phyloP scores from a whole-genome alignment of 176 grass and related monocot genomes.

The Poa pratensis region DNA sequence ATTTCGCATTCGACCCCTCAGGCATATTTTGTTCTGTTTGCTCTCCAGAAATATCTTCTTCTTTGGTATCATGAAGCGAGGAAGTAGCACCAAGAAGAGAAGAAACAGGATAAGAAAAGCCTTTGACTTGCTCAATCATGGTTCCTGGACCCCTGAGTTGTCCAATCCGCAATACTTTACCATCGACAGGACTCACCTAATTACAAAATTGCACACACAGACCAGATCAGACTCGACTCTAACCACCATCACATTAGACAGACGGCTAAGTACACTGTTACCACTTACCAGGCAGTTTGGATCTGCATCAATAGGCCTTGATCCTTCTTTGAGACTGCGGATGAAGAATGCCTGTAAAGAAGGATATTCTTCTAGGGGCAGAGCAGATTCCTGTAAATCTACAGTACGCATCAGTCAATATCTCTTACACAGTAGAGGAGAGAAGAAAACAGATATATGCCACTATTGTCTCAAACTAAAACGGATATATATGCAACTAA shows the following conservation, averaged over 20 bases:
- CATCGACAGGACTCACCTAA: constrained; percentile 89
- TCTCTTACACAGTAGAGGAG: not conserved
- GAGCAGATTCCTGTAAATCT: constrained; percentile 82
- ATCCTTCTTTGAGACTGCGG: constrained; percentile 77
- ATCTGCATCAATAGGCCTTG: constrained; percentile 67
- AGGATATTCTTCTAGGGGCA: constrained; percentile 82
- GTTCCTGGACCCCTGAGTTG: constrained; percentile 66
- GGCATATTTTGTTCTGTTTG: constrained; percentile 35
- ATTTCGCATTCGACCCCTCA: constrained; percentile 59
- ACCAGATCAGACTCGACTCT: constrained; percentile 8
- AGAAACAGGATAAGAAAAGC: constrained; percentile 75
- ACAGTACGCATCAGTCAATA: constrained; percentile 27
- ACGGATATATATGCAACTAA: constrained; percentile 5
- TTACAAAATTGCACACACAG: constrained; percentile 35
- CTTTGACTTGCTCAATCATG: constrained; percentile 90
- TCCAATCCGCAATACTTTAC: constrained; percentile 69
- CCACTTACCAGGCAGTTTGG: constrained; percentile 86
- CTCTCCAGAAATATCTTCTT: constrained; percentile 53
- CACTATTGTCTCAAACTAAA: not conserved
- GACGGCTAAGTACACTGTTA: constrained; percentile 43
- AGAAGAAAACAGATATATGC: constrained; percentile 8
- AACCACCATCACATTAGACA: constrained; percentile 32
- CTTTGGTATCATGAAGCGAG: constrained; percentile 46
- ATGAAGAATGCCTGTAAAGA: constrained; percentile 83
- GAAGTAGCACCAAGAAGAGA: constrained; percentile 77